phyloP scores from a whole-genome alignment of 2,329 filamentous ascomycete genomes.

The Clonostachys solani region DNA sequence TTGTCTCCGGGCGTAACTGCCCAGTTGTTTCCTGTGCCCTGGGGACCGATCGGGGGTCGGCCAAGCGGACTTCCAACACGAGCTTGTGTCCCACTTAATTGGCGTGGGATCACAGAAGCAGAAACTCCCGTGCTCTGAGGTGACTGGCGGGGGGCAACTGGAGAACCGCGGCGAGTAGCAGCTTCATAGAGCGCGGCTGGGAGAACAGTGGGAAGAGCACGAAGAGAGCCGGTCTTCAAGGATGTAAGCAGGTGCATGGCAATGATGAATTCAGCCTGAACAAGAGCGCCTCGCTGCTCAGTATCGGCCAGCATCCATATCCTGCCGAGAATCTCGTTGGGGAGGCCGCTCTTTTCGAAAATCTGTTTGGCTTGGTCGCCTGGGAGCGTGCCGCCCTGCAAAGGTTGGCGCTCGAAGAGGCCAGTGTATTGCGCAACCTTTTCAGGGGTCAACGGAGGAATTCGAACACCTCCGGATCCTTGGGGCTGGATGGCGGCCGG shows the following conservation, averaged over 20 bases:
- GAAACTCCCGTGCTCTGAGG: slow-evolving; percentile 44
- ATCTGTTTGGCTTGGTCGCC: slow-evolving; percentile 89
- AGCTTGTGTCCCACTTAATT: slow-evolving; percentile 71
- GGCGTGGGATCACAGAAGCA: slow-evolving; percentile 67
- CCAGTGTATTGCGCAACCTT: slow-evolving; percentile 85
- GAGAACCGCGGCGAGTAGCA: slow-evolving; percentile 62
- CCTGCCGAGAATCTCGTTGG: slow-evolving; percentile 85
- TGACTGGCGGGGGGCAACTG: slow-evolving; percentile 40
- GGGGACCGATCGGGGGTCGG: slow-evolving; percentile 40
- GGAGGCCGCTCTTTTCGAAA: slow-evolving; percentile 86
- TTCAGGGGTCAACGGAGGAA: slow-evolving; percentile 82
- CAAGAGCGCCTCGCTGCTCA: slow-evolving; percentile 83
- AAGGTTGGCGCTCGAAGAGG: slow-evolving; percentile 87
- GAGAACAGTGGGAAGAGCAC: slow-evolving; percentile 73
- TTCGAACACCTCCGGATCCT: slow-evolving; percentile 68
- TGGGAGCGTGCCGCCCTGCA: slow-evolving; percentile 68
- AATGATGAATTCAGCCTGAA: slow-evolving; percentile 90
- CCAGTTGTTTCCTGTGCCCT: slow-evolving; percentile 61
- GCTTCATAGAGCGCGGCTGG: slow-evolving; percentile 88
- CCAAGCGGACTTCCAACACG: slow-evolving; percentile 56
- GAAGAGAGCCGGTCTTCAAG: slow-evolving; percentile 78
- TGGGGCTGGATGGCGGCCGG: slow-evolving; percentile 51
- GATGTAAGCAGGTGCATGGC: slow-evolving; percentile 97
- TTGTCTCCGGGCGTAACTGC: slow-evolving; percentile 80
- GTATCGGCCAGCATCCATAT: slow-evolving; percentile 97